Base-by-base conservation (phyloP, 2,329 filamentous ascomycete genomes). In the Hypoxylon sp. region DNA sequence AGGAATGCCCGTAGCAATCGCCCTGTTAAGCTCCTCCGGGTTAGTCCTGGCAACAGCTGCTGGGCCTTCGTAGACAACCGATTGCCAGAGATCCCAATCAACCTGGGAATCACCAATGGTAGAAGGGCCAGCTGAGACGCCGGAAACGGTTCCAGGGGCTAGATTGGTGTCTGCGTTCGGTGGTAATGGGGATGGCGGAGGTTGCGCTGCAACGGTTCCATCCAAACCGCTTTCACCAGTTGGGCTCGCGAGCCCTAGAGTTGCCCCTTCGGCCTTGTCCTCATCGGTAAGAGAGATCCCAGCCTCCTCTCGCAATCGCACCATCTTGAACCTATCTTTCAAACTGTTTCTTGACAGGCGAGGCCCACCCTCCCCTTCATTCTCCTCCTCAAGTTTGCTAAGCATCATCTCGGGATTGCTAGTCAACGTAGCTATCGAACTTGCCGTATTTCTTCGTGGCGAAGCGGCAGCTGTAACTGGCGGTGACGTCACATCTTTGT, bases 11-110 rank as follows among this genome's bases (percentile, higher is more conserved):
- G 91, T 92, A 53, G 95, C 93, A 73, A 99, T 98, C 21, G 96
- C 94, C 71, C 87, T 89, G 76, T 95, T 97, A 63, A 99, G 83
- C 78, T 98, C 94, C 74, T 97, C 93, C 0, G 95, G 87, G 75
- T 94, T 97, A 3, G 93, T 94, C 65, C 93, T 89, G 10, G 93
- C 92, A 53, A 98, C 92, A 9, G 93, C 95, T 28, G 93, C 89
- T 14, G 94, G 94, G 0, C 96, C 96, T 81, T 98, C 93, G 72
- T 98, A 97, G 34, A 99, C 96, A 3, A 99, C 91, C 23, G 92
- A 89, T 78, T 99, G 95, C 96, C 96, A 99, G 41, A 99, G 82
- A 79, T 99, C 96, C 96, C 96, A 99, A 77, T 99, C 94, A n/a
- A 99, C 96, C 23, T 93, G 90, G 14, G 85, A 84, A 75, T 94